These are phyloP conservation scores for Hypoxylon sp. DNA, from an alignment of 2,329 filamentous ascomycete genomes.

Conservation along the genomic window DNA sequence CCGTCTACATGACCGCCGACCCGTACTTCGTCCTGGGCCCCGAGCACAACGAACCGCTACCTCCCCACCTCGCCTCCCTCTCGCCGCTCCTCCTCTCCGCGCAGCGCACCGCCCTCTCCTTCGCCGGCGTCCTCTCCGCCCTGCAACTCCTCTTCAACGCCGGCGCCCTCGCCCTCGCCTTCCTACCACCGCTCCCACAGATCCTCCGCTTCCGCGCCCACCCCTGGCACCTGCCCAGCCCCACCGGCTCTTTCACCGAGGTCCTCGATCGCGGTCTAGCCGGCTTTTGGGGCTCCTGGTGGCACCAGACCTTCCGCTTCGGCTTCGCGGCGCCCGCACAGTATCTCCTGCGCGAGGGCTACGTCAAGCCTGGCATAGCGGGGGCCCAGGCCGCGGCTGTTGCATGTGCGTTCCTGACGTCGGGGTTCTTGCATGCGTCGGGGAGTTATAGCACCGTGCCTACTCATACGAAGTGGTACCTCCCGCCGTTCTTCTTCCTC, in stretches of 20 bases:
- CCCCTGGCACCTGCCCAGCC: slow-evolving; percentile 68
- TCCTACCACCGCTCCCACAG: slow-evolving; percentile 50
- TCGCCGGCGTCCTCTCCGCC: slow-evolving; percentile 70
- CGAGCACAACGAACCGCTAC: slow-evolving; percentile 57
- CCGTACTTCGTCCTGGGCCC: slow-evolving; percentile 79
- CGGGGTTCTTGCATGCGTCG: slow-evolving; percentile 77
- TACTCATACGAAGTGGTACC: slow-evolving; percentile 63
- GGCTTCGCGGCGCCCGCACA: slow-evolving; percentile 75
- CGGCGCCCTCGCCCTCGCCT: slow-evolving; percentile 70
- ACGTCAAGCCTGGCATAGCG: slow-evolving; percentile 57
- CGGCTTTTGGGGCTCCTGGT: slow-evolving; percentile 88
- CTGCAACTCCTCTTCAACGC: slow-evolving; percentile 74
- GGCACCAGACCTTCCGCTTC: slow-evolving; percentile 91
- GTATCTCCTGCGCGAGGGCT: slow-evolving; percentile 61
- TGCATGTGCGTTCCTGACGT: slow-evolving; percentile 74
- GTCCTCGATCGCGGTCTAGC: slow-evolving; percentile 79
- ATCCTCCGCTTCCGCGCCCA: slow-evolving; percentile 67
- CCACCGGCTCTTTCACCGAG: slow-evolving; percentile 68
- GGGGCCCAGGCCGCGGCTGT: slow-evolving; percentile 56
- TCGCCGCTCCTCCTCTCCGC: slow-evolving; percentile 64
- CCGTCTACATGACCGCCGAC: slow-evolving; percentile 79
- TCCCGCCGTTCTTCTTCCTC: slow-evolving; percentile 78
- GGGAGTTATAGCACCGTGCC: slow-evolving; percentile 79
- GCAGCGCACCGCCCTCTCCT: slow-evolving; percentile 71
- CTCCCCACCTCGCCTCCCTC: slow-evolving; percentile 62